phyloP scores from a whole-genome alignment of 129 eudicot species.

The Escallonia rubra region DNA sequence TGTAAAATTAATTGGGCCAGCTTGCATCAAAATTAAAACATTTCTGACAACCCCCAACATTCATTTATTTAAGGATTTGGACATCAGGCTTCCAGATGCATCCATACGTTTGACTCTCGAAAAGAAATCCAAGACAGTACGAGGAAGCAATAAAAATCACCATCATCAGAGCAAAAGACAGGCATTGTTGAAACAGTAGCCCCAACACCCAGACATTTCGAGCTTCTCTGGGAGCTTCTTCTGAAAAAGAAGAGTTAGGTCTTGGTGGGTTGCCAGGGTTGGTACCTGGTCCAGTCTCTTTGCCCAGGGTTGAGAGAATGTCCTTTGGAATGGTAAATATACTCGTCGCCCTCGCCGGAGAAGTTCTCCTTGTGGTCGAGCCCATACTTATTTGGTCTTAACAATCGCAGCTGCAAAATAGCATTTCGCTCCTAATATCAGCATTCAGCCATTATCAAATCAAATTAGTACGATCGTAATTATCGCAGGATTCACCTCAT shows the following conservation, averaged over 20 bases:
- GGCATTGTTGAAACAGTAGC: neutral
- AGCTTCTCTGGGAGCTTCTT: conserved; percentile 11
- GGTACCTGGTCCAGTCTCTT: conserved; percentile 92
- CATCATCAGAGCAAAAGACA: no score
- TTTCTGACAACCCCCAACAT: no score
- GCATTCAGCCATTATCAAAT: neutral
- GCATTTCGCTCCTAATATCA: neutral
- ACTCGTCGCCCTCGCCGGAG: conserved; percentile 89
- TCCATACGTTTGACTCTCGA: no score
- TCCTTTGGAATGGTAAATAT: conserved; percentile 96
- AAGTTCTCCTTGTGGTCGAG: conserved; percentile 92
- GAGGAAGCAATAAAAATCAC: no score
- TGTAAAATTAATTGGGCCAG: no score
- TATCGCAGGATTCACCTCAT: conserved; percentile 45
- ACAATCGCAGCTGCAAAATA: conserved; percentile 65
- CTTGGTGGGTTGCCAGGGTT: conserved; percentile 91
- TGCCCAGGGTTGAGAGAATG: conserved; percentile 89
- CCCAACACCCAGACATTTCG: conserved; percentile 2
- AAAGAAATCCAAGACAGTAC: no score
- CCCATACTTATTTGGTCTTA: conserved; percentile 89
- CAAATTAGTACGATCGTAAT: neutral
- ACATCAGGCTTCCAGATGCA: no score
- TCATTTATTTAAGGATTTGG: no score
- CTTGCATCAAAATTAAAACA: no score
- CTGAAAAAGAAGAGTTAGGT: conserved; percentile 17